Percentiles rank a stretch among this genome's conserved stretches.
These are phyloP conservation scores for Pythium scleroteichum DNA, from an alignment of 352 stramenopile species.

Conservation along the genomic window DNA sequence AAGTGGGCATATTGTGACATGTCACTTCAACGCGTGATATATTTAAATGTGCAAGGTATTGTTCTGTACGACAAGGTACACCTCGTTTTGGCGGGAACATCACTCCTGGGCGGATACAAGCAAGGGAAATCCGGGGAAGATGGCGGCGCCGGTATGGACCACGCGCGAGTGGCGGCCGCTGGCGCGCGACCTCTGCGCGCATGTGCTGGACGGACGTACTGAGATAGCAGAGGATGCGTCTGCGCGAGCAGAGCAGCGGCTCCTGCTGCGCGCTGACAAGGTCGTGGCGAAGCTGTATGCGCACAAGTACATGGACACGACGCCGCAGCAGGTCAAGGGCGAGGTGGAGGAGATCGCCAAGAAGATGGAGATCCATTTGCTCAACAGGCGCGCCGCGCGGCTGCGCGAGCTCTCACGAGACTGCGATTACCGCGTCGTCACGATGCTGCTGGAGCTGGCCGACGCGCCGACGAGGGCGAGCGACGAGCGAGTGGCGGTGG, in stretches of 20 bases:
- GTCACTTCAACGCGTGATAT: not conserved
- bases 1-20: not conserved
- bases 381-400: constrained; percentile 40
- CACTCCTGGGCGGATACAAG: not conserved
- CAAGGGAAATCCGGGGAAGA: not conserved
- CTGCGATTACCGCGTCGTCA: constrained; percentile 52
- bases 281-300: constrained; percentile 50
- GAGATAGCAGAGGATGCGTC: constrained; percentile 1
- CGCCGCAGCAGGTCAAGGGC: constrained; percentile 46
- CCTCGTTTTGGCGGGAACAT: constrained; percentile 14
- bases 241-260: constrained; percentile 22
- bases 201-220: constrained; percentile 9
- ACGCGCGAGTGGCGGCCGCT: constrained; percentile 59
- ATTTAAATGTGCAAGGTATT: not conserved
- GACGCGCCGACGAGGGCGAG: constrained; percentile 41
- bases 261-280: constrained; percentile 46
- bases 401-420: constrained; percentile 34
- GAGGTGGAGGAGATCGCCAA: constrained; percentile 41
- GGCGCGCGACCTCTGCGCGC: constrained; percentile 43
- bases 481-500: constrained; percentile 37
- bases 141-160: constrained; percentile 51
- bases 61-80: constrained; percentile 12
- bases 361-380: constrained; percentile 63
- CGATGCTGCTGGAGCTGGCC: constrained; percentile 65
- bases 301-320: constrained; percentile 49